Evolutionary conservation across 2,329 filamentous ascomycete species (phyloP).

Genomic region (Xylariaceae sp.): DNA sequence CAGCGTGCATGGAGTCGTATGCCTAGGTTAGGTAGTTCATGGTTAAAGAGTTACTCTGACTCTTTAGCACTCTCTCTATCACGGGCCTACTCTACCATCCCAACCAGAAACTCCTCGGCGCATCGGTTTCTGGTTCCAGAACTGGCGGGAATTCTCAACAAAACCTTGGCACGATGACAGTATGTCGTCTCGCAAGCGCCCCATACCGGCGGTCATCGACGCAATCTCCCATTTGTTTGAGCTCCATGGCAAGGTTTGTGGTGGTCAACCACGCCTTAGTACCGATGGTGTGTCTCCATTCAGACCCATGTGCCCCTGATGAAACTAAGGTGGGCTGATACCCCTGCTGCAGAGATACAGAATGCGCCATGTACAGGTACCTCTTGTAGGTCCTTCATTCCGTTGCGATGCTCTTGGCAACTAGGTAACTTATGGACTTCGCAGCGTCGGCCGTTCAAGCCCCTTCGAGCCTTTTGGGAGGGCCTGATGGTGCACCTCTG

Average conservation of each 20-base stretch:
- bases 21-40: neutral
- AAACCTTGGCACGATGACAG: slow-evolving; percentile 16
- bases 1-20: neutral
- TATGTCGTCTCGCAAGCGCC: slow-evolving; percentile 11
- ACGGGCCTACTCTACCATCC: neutral
- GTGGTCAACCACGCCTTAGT: slow-evolving; percentile 21
- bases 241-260: slow-evolving; percentile 4
- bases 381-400: slow-evolving; percentile 12
- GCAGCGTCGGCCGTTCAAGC: slow-evolving; percentile 14
- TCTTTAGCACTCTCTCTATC: neutral
- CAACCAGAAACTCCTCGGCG: slow-evolving; percentile 2
- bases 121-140: slow-evolving; percentile 9
- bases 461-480: slow-evolving; percentile 9
- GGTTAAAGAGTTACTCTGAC: neutral
- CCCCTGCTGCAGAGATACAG: slow-evolving; percentile 28
- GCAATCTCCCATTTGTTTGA: slow-evolving; percentile 14
- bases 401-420: slow-evolving; percentile 19
- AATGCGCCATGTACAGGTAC: neutral
- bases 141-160: slow-evolving; percentile 12
- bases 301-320: slow-evolving; percentile 30
- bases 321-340: slow-evolving; percentile 32
- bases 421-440: slow-evolving; percentile 8
- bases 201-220: slow-evolving; percentile 7
- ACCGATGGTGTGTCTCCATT: slow-evolving; percentile 25
- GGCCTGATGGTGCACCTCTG: slow-evolving; percentile 7